Percentiles rank a stretch among this genome's conserved stretches.
Conservation (phyloP, 495 filamentous ascomycete species). For the Pyrenula massariospora region DNA sequence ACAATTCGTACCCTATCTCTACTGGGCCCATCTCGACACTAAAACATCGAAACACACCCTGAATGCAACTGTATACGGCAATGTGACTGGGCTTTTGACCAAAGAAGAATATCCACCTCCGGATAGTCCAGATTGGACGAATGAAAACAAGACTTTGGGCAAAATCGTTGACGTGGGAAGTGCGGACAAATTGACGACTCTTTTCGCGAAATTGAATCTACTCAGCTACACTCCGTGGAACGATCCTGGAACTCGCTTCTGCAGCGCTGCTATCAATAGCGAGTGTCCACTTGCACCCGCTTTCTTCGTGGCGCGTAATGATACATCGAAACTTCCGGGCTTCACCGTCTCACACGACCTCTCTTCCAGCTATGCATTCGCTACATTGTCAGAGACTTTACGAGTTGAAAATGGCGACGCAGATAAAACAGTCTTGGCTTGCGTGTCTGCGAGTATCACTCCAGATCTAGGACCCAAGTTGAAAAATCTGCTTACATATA, state of each 20-base stretch:
- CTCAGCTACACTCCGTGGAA: constrained; percentile 60
- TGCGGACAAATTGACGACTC: constrained; percentile 54
- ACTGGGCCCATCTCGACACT: constrained; percentile 63
- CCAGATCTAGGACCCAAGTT: constrained; percentile 60
- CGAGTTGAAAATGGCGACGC: constrained; percentile 62
- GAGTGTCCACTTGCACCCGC: constrained; percentile 65
- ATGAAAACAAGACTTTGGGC: constrained; percentile 50
- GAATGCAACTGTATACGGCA: constrained; percentile 76
- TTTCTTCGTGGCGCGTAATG: constrained; percentile 47
- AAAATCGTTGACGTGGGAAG: constrained; percentile 58
- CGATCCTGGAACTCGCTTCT: constrained; percentile 43
- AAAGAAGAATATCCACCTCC: constrained; percentile 36
- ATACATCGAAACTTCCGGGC: constrained; percentile 45
- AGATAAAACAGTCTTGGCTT: constrained; percentile 52
- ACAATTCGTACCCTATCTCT: constrained; percentile 69
- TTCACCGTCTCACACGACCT: constrained; percentile 73
- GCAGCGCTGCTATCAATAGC: constrained; percentile 45
- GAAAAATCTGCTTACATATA: constrained; percentile 56
- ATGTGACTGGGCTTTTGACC: constrained; percentile 59
- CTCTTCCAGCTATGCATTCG: constrained; percentile 70
- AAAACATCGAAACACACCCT: constrained; percentile 50
- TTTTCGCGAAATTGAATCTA: constrained; percentile 55
- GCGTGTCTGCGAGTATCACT: constrained; percentile 68
- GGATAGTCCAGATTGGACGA: constrained; percentile 35
- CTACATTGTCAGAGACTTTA: constrained; percentile 62